Evolutionary conservation across 257 asterid species (phyloP), one percentile per base, ranked within the genome.

Genomic region (Lantana camara): DNA sequence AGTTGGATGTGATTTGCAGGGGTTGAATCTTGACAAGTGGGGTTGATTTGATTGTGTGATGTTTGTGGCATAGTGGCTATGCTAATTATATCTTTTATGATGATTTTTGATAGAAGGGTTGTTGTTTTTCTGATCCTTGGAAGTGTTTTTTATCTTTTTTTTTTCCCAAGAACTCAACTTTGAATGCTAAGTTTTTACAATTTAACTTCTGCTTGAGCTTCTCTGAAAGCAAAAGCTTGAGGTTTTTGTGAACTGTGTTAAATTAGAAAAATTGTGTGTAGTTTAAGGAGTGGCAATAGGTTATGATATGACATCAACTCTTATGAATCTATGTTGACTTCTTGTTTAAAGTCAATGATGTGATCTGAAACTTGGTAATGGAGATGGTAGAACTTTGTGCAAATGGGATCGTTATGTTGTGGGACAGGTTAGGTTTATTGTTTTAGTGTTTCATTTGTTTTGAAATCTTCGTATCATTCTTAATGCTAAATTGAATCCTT

Each of bases 11-110:
- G 64, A 34, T 24, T 4, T 24, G n/a, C n/a, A n/a, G n/a, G n/a
- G n/a, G n/a, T n/a, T n/a, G n/a, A n/a, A n/a, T n/a, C n/a, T n/a
- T n/a, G n/a, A n/a, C n/a, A n/a, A n/a, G n/a, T n/a, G n/a, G n/a
- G n/a, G n/a, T 22, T 41, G 10, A 19, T 41, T 40, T 57, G 32
- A 5, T 68, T 68, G 49, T 16, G 37, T 60, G n/a, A n/a, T n/a
- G n/a, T 44, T 17, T 19, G 70, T 44, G 64, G 45, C 32, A 22
- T 53, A 12, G 14, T 20, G 3, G 22, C 21, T 63, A 5, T 34
- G 60, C 17, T n/a, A 34, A 15, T 35, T n/a, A n/a, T n/a, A n/a
- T 38, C 15, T 41, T 9, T 4, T 1, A 35, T 68, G 46, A 21
- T 34, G 32, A 2, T 27, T 27, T 27, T 27, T 27, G 32, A 5